phyloP scores from a whole-genome alignment of 2,329 filamentous ascomycete species.

The Claviceps digitariae region DNA sequence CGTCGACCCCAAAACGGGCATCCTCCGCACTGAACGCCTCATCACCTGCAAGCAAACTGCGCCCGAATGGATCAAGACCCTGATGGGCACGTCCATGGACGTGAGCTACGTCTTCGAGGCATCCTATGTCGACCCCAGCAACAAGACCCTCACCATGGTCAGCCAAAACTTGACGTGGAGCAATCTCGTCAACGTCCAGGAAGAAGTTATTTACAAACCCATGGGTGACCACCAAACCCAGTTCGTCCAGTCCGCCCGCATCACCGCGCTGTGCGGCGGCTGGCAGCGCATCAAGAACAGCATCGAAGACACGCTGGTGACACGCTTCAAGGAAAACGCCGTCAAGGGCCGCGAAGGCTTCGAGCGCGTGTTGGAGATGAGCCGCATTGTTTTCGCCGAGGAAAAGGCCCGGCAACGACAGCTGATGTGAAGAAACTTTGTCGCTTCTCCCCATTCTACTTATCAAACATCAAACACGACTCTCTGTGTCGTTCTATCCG shows the following conservation, averaged over 20 bases:
- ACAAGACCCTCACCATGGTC: conserved; percentile 89
- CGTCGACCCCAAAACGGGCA: conserved; percentile 42
- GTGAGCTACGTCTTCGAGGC: conserved; percentile 88
- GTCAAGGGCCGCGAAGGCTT: conserved; percentile 85
- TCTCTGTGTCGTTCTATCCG: background rate
- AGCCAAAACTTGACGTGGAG: conserved; percentile 89
- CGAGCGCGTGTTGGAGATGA: conserved; percentile 88
- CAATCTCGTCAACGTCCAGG: conserved; percentile 81
- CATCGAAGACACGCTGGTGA: conserved; percentile 85
- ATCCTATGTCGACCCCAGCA: conserved; percentile 76
- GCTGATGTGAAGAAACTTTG: conserved; percentile 1
- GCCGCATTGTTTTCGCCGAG: conserved; percentile 78
- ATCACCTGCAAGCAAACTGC: conserved; percentile 50
- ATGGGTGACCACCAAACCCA: conserved; percentile 47
- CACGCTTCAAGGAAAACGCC: conserved; percentile 84
- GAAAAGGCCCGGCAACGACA: conserved; percentile 50
- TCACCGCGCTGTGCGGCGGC: conserved; percentile 87
- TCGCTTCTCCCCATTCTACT: no score
- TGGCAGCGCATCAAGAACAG: conserved; percentile 96
- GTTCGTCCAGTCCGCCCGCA: conserved; percentile 81
- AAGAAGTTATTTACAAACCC: conserved; percentile 80
- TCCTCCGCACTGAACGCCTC: conserved; percentile 47
- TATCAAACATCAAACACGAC: background rate
- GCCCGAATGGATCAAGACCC: conserved; percentile 65
- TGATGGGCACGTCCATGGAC: conserved; percentile 62